Conservation (phyloP, 305 asterid species). For the Fraxinus velutina region DNA sequence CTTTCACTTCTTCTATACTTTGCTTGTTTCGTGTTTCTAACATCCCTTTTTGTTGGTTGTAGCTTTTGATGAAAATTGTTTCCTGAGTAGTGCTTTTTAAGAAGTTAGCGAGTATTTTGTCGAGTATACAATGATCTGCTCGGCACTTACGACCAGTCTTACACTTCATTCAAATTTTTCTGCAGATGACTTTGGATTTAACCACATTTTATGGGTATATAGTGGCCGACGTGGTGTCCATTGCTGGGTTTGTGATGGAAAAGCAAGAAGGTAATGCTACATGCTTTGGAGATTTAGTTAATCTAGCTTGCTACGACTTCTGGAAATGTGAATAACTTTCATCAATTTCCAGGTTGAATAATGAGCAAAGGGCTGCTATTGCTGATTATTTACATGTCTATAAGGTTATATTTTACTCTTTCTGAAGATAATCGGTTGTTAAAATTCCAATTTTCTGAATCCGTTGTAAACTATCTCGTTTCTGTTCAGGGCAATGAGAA, state of each 20-base stretch:
- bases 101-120: background rate
- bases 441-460: slow-evolving; percentile 1
- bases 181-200: slow-evolving; percentile 88
- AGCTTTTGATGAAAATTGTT: background rate
- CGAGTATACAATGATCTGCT: background rate
- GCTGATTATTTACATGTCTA: slow-evolving; percentile 79
- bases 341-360: slow-evolving; percentile 58
- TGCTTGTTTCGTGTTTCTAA: slow-evolving; percentile 5
- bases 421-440: background rate
- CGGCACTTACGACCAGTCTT: slow-evolving; percentile 6
- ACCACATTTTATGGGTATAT: slow-evolving; percentile 89
- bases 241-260: slow-evolving; percentile 97
- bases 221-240: slow-evolving; percentile 99
- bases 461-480: slow-evolving; percentile 17
- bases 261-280: slow-evolving; percentile 74
- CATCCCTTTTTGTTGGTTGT: background rate
- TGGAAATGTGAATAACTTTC: slow-evolving; percentile 21
- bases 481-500: slow-evolving; percentile 72
- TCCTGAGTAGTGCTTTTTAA: background rate
- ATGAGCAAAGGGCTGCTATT: slow-evolving; percentile 80
- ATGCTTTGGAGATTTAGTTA: background rate
- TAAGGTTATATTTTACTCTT: slow-evolving; percentile 50
- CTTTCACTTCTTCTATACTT: background rate
- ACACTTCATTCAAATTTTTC: slow-evolving; percentile 13
- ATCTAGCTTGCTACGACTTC: background rate